Conservation (phyloP, 2,329 filamentous ascomycete species). For the Elsinoe fawcettii region DNA sequence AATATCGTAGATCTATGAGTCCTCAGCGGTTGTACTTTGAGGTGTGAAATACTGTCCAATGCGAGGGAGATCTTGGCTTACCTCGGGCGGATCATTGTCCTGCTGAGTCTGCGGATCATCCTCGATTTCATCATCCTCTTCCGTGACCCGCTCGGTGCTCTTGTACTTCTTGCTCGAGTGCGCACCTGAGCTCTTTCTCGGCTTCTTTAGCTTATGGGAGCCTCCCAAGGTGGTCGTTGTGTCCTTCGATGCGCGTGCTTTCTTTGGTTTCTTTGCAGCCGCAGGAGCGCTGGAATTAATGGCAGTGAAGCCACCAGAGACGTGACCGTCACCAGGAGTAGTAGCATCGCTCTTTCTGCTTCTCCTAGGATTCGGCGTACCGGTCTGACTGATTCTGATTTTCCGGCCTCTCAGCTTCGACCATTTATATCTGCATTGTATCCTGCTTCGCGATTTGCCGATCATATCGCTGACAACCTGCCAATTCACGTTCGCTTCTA, state of each 20-base stretch:
- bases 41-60: constrained; percentile 5
- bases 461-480: constrained; percentile 55
- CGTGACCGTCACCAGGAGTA: not conserved
- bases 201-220: not conserved
- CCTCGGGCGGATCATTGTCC: not conserved
- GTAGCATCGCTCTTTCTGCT: not conserved
- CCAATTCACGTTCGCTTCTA: constrained; percentile 56
- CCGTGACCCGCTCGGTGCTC: not conserved
- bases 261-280: not conserved
- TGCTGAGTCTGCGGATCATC: not conserved
- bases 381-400: constrained; percentile 17
- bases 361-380: constrained; percentile 2
- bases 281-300: not conserved
- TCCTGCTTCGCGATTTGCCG: constrained; percentile 52
- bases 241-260: not conserved
- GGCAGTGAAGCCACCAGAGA: not conserved
- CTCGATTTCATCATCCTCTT: constrained; percentile 4
- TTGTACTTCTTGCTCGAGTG: constrained; percentile 8
- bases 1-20: constrained; percentile 9
- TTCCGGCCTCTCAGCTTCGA: constrained; percentile 39
- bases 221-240: not conserved
- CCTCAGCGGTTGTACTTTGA: constrained; percentile 9
- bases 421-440: constrained; percentile 65
- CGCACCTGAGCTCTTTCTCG: not conserved
- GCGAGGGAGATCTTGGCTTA: constrained; percentile 1